These are phyloP conservation scores for Pleurotus djamor DNA, from an alignment of 768 basidiomycete genomes.

Conservation along the genomic window DNA sequence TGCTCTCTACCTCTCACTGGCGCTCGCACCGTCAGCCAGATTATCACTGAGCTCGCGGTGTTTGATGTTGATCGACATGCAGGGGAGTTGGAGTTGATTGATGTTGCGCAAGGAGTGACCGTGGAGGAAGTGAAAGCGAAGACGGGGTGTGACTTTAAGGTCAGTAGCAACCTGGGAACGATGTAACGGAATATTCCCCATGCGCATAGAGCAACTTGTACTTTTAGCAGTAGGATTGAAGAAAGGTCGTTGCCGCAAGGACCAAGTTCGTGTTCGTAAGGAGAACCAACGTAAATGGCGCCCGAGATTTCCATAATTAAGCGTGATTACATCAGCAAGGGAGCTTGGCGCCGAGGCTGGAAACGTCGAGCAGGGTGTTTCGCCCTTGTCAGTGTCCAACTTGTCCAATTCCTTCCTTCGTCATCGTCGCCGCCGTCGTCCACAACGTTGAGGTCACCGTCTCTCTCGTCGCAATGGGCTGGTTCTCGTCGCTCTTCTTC, in stretches of 20 bases:
- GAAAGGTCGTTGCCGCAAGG: no score
- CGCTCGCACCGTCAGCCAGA: slow-evolving; percentile 82
- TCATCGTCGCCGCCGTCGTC: neutral
- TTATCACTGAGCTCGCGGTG: slow-evolving; percentile 91
- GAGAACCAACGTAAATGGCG: neutral
- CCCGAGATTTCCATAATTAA: neutral
- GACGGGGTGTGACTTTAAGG: slow-evolving; percentile 82
- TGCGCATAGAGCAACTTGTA: neutral
- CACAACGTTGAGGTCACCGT: slow-evolving; percentile 2
- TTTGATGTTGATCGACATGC: slow-evolving; percentile 82
- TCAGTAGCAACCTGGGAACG: slow-evolving; percentile 47
- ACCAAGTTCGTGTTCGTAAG: no score
- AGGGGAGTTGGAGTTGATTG: slow-evolving; percentile 72
- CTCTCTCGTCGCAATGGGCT: slow-evolving; percentile 51
- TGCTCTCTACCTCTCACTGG: slow-evolving; percentile 89
- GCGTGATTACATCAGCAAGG: neutral
- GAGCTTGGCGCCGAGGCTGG: neutral
- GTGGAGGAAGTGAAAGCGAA: slow-evolving; percentile 84
- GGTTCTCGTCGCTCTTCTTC: slow-evolving; percentile 68
- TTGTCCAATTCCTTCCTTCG: neutral
- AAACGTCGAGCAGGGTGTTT: slow-evolving; percentile 1
- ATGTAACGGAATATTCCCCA: slow-evolving; percentile 24
- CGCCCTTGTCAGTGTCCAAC: neutral
- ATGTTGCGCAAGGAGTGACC: slow-evolving; percentile 81
- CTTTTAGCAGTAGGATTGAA: neutral